phyloP scores from a whole-genome alignment of 2,329 filamentous ascomycete genomes.

The Claviceps humidiphila region DNA sequence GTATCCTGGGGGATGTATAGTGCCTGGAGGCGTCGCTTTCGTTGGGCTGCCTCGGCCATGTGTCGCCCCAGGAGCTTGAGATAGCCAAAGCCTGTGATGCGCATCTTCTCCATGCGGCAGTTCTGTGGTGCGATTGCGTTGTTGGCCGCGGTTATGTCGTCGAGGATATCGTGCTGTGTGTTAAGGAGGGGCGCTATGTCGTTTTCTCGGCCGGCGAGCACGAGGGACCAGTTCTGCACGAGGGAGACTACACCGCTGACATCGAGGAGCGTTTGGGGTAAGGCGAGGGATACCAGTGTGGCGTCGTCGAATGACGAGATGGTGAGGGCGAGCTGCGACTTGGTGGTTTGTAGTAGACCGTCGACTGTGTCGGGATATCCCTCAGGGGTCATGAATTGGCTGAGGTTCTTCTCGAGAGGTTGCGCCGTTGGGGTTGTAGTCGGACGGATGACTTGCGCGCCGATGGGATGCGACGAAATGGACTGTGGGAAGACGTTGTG shows the following conservation, averaged over 20 bases:
- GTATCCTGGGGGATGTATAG: background rate
- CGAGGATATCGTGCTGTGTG: conserved; percentile 23
- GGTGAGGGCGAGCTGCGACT: conserved; percentile 32
- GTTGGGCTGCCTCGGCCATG: conserved; percentile 1
- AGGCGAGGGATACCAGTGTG: conserved; percentile 33
- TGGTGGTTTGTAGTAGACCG: conserved; percentile 28
- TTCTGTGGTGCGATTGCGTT: background rate
- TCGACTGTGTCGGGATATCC: conserved; percentile 13
- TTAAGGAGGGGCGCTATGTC: conserved; percentile 25
- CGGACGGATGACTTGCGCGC: conserved; percentile 20
- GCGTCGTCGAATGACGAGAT: conserved; percentile 35
- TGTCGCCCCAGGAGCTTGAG: conserved; percentile 10
- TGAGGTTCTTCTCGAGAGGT: background rate
- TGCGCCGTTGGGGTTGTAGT: conserved; percentile 7
- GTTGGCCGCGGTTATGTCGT: background rate
- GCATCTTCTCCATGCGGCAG: conserved; percentile 4
- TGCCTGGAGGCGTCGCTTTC: background rate
- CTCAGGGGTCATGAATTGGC: conserved; percentile 1
- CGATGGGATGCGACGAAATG: conserved; percentile 29
- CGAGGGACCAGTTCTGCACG: conserved; percentile 30
- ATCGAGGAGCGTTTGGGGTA: conserved; percentile 35
- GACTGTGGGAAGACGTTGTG: conserved; percentile 22
- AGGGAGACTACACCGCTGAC: conserved; percentile 28
- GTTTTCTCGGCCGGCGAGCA: conserved; percentile 27
- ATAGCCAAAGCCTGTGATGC: conserved; percentile 25